These are phyloP conservation scores for Suhomyces sp. DNA, from an alignment of 805 yeast species.

Conservation along the genomic window DNA sequence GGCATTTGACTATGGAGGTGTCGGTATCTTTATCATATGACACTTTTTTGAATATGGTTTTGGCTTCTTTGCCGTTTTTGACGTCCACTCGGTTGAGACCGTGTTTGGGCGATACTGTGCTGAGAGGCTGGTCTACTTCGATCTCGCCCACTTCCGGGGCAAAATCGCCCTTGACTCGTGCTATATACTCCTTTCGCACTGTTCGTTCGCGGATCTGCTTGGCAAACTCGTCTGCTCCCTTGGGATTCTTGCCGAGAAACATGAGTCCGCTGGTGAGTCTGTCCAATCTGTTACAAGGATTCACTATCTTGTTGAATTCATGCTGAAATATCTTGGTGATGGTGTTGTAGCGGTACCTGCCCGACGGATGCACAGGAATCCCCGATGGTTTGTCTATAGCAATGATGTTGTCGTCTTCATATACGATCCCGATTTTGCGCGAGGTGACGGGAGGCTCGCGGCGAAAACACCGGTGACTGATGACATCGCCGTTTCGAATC, in stretches of 20 bases:
- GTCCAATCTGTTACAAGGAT: constrained; percentile 83
- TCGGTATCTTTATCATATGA: constrained; percentile 58
- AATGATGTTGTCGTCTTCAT: constrained; percentile 70
- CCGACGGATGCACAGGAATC: constrained; percentile 94
- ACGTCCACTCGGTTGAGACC: constrained; percentile 57
- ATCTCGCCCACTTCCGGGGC: constrained; percentile 49
- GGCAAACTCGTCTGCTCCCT: constrained; percentile 73
- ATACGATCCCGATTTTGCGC: constrained; percentile 58
- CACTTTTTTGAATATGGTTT: constrained; percentile 63
- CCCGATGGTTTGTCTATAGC: constrained; percentile 95
- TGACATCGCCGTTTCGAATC: constrained; percentile 77
- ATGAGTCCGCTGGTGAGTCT: constrained; percentile 88
- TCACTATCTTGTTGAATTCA: constrained; percentile 64
- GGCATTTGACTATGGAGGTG: constrained; percentile 73
- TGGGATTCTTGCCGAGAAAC: constrained; percentile 82
- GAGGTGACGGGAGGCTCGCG: constrained; percentile 86
- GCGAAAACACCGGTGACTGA: constrained; percentile 74
- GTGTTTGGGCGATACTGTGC: constrained; percentile 69
- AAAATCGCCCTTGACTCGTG: constrained; percentile 84
- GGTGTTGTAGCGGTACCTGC: constrained; percentile 71
- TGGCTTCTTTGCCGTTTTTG: constrained; percentile 64
- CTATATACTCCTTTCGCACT: constrained; percentile 79
- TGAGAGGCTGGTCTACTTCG: constrained; percentile 63
- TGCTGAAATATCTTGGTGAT: constrained; percentile 73
- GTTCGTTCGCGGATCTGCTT: constrained; percentile 69